Percentiles rank a stretch among this genome's conserved stretches.
Evolutionary conservation across 805 yeast species (phyloP).

Genomic region (Scheffersomyces ergatensis): DNA sequence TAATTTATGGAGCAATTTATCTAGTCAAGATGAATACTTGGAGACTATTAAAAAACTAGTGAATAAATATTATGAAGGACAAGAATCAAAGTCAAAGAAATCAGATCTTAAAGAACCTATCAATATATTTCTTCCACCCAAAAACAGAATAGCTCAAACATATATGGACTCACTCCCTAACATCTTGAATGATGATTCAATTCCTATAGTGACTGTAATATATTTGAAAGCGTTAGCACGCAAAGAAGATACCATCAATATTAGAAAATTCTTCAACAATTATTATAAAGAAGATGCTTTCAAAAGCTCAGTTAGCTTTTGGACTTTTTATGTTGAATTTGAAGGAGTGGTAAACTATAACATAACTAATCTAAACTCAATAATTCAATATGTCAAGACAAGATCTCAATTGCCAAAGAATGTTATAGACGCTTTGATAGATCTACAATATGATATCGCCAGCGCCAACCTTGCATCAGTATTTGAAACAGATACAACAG

Average conservation of each 20-base stretch:
- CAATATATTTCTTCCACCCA: not conserved
- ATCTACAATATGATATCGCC: slow-evolving; percentile 15
- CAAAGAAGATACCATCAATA: not conserved
- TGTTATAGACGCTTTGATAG: slow-evolving; percentile 37
- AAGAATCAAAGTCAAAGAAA: slow-evolving; percentile 12
- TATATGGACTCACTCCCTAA: slow-evolving; percentile 18
- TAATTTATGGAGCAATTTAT: slow-evolving; percentile 7
- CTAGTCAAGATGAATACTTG: slow-evolving; percentile 11
- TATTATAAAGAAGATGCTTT: slow-evolving; percentile 27
- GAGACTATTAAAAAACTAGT: slow-evolving; percentile 17
- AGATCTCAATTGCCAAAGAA: slow-evolving; percentile 48
- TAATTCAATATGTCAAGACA: slow-evolving; percentile 44
- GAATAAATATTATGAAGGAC: slow-evolving; percentile 13
- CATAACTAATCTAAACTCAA: slow-evolving; percentile 39
- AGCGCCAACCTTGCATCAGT: slow-evolving; percentile 11
- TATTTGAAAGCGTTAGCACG: slow-evolving; percentile 29
- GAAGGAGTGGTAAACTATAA: slow-evolving; percentile 45
- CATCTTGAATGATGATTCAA: slow-evolving; percentile 39
- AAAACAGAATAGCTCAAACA: not conserved
- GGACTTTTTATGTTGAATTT: slow-evolving; percentile 56
- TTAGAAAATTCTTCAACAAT: slow-evolving; percentile 28
- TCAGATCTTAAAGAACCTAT: not conserved
- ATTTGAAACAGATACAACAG: not conserved
- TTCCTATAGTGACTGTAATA: slow-evolving; percentile 34
- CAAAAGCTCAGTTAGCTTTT: slow-evolving; percentile 45